phyloP scores from a whole-genome alignment of 1,284 basidiomycete species.

The Cystobasidium sp. region DNA sequence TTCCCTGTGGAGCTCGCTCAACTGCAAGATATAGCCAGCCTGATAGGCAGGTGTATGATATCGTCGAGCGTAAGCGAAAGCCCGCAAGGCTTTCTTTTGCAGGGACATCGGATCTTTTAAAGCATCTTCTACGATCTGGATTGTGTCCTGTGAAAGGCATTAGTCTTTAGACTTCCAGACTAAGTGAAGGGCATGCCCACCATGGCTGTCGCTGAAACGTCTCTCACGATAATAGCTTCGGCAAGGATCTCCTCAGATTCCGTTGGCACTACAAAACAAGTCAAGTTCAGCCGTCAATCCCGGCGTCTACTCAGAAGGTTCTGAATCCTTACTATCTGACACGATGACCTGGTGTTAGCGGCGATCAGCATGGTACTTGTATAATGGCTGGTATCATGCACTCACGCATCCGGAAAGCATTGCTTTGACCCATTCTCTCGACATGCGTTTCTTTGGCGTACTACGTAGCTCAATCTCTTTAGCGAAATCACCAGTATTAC shows the following conservation, averaged over 20 bases:
- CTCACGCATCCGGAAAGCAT: constrained; percentile 40
- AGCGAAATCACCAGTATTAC: not conserved
- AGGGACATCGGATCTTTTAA: not conserved
- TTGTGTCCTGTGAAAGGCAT: constrained; percentile 9
- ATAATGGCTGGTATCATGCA: not conserved
- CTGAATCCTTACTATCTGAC: constrained; percentile 21
- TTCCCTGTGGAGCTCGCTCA: constrained; percentile 28
- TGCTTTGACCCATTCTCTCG: constrained; percentile 38
- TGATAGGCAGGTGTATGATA: constrained; percentile 25
- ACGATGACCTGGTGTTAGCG: constrained; percentile 12
- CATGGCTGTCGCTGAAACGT: not conserved
- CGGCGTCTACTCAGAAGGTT: not conserved
- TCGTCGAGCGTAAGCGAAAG: constrained; percentile 35
- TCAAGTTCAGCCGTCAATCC: not conserved
- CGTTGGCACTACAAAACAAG: constrained; percentile 8
- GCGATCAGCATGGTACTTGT: not conserved
- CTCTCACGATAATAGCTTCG: not conserved
- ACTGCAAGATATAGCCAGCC: constrained; percentile 29
- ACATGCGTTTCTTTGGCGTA: constrained; percentile 25
- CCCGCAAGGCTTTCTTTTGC: constrained; percentile 18
- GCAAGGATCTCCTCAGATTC: constrained; percentile 28
- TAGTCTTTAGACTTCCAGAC: not conserved
- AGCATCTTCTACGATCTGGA: not conserved
- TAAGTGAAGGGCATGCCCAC: not conserved
- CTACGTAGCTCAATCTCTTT: not conserved